Evolutionary conservation across 371 early-diverging fungal species (phyloP).

Genomic region (Smittium culicis): DNA sequence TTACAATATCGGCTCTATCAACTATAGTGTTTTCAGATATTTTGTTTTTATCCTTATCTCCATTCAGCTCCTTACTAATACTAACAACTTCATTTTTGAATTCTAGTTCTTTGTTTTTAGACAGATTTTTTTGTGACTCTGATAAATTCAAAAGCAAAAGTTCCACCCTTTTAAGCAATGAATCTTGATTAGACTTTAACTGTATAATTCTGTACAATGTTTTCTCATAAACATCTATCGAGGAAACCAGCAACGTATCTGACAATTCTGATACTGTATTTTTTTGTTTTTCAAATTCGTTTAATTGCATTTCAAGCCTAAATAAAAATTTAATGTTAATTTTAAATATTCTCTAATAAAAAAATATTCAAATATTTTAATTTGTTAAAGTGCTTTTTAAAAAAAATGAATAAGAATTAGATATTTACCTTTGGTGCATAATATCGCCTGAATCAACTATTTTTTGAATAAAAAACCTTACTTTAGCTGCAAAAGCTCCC

Average conservation of each 20-base stretch:
- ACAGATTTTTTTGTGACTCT: background rate
- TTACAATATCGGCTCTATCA: background rate
- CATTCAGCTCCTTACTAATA: background rate
- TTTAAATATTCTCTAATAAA: too few relatives aligned
- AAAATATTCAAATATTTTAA: conserved; percentile 1
- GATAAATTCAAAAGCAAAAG: background rate
- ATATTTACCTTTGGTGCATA: conserved; percentile 1
- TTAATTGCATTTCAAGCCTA: conserved; percentile 4
- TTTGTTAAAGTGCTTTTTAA: too few relatives aligned
- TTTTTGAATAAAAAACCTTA: background rate
- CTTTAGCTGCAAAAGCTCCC: conserved; percentile 7
- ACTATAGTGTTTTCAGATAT: background rate
- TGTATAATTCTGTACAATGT: conserved; percentile 4
- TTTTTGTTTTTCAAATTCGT: conserved; percentile 10
- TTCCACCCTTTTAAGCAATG: background rate
- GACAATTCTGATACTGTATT: background rate
- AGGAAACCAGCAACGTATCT: background rate
- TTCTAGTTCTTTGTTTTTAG: background rate
- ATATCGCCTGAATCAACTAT: background rate
- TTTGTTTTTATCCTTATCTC: background rate
- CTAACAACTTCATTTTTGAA: background rate
- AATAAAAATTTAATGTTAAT: too few relatives aligned
- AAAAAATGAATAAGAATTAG: too few relatives aligned
- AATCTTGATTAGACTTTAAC: background rate
- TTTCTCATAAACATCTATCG: background rate